Percentiles rank a stretch among this genome's conserved stretches.
Conservation (phyloP, 1,284 basidiomycete genomes). For the Ustilago cynodontis region DNA sequence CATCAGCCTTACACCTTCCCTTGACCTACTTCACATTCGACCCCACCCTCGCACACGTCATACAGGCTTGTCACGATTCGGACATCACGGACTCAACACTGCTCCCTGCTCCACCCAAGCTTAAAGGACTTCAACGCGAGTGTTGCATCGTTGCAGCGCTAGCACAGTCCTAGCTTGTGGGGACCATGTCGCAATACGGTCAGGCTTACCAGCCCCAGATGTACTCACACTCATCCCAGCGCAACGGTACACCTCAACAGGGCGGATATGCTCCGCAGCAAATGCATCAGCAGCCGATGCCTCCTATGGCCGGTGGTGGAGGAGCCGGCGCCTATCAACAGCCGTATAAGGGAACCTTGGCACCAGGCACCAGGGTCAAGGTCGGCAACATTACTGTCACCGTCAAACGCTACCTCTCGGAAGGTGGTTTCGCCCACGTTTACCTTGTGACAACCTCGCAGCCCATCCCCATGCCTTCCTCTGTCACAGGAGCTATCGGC, state of each 20-base stretch:
- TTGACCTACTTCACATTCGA: not conserved
- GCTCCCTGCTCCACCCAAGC: not conserved
- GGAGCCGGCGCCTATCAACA: conserved; percentile 35
- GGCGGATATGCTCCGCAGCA: conserved; percentile 32
- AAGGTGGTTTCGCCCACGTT: conserved; percentile 98
- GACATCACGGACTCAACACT: not conserved
- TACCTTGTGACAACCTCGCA: conserved; percentile 90
- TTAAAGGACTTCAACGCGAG: not conserved
- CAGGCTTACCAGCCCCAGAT: conserved; percentile 27
- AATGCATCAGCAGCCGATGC: conserved; percentile 27
- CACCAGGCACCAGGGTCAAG: conserved; percentile 83
- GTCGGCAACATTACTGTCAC: conserved; percentile 91
- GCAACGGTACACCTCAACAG: conserved; percentile 8
- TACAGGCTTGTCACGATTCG: not conserved
- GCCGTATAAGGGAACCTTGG: conserved; percentile 54
- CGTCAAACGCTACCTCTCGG: conserved; percentile 88
- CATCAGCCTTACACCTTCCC: not conserved
- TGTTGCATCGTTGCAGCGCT: conserved; percentile 4
- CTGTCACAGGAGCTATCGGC: conserved; percentile 36
- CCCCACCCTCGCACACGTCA: not conserved
- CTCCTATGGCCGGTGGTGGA: conserved; percentile 2
- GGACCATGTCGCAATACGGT: conserved; percentile 47
- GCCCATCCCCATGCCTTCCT: conserved; percentile 75
- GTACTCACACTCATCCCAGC: conserved; percentile 20
- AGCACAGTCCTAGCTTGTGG: conserved; percentile 7